Conservation (phyloP, 2,329 filamentous ascomycete species). For the Arthrobotrys megalospora region DNA sequence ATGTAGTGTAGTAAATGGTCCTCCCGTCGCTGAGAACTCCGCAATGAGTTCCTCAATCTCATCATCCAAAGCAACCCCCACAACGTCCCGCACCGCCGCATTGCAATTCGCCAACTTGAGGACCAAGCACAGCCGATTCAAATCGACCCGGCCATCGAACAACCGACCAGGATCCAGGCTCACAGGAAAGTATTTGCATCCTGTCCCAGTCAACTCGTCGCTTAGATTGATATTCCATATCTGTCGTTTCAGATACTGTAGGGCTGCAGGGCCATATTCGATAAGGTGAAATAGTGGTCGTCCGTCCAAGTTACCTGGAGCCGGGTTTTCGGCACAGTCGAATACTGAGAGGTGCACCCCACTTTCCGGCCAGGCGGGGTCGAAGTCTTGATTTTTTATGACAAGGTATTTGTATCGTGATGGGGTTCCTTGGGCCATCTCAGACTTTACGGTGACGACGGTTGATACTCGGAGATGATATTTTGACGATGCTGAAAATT, state of each 20-base stretch:
- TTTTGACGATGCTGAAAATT: not conserved
- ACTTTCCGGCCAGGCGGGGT: slow-evolving; percentile 11
- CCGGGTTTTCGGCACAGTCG: slow-evolving; percentile 26
- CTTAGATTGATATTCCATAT: slow-evolving; percentile 32
- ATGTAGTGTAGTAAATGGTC: not conserved
- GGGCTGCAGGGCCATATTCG: slow-evolving; percentile 14
- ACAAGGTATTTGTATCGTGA: slow-evolving; percentile 21
- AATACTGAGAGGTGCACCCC: slow-evolving; percentile 22
- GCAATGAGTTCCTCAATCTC: slow-evolving; percentile 19
- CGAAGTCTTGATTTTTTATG: slow-evolving; percentile 22
- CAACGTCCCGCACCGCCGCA: slow-evolving; percentile 21
- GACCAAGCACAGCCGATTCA: slow-evolving; percentile 16
- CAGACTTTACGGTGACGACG: not conserved
- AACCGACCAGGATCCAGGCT: slow-evolving; percentile 12
- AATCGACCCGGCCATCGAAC: not conserved
- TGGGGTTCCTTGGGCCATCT: slow-evolving; percentile 11
- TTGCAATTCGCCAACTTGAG: slow-evolving; percentile 17
- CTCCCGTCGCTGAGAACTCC: slow-evolving; percentile 11
- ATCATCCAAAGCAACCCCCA: slow-evolving; percentile 15
- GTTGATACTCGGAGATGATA: not conserved
- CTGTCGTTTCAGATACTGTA: slow-evolving; percentile 21
- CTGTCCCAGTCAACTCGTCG: slow-evolving; percentile 14
- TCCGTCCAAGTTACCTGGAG: not conserved
- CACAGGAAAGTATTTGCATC: slow-evolving; percentile 27
- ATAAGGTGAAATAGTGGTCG: slow-evolving; percentile 21